Base-by-base conservation (phyloP, 495 filamentous ascomycete species). In the Pseudevernia furfuracea region DNA sequence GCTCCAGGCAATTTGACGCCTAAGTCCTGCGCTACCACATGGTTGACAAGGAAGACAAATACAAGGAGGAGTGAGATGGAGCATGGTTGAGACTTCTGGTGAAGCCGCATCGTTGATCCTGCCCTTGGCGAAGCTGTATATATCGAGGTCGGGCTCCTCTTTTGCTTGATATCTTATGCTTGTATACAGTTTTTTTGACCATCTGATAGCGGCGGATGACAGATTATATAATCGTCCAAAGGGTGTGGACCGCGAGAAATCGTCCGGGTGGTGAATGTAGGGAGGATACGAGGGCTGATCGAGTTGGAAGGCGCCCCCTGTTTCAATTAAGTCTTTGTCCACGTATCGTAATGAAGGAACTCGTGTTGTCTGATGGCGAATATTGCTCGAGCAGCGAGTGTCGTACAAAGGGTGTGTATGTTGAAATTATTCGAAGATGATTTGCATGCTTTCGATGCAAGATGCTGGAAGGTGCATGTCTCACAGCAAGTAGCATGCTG, bases 21-120 rank as follows among this genome's bases (percentile, higher is more conserved):
- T n/a, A 68, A 60, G 32, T 63, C 46, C 46, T 69, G 63, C 8
- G 61, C 62, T 39, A 64, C 67, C 28, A 69, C 66, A 60, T 70
- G 59, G 19, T 68, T 60, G 30, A 68, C 37, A 17, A 72, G 65
- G 14, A 70, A 64, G 60, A 70, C 5, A 17, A 64, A 60, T n/a
- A 70, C 44, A 23, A 68, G 32, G 28, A 74, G 60, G 46, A 66
- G 37, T 25, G 71, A 34, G 11, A 68, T 21, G 10, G 56, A 59
- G 12, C 30, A 43, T 8, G 48, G n/a, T 58, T n/a, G 68, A 64
- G 53, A 60, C 60, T 36, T 59, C 34, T 34, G 62, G 64, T 23
- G 63, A 66, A 62, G 62, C 48, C 70, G 58, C 71, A 73, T 73
- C 37, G 43, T 34, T 32, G 41, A 44, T 32, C 15, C 17, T 25